Percentiles rank a stretch among this genome's conserved stretches.
Evolutionary conservation across 2,329 filamentous ascomycete species (phyloP).

Genomic region (Biscogniauxia sp.): DNA sequence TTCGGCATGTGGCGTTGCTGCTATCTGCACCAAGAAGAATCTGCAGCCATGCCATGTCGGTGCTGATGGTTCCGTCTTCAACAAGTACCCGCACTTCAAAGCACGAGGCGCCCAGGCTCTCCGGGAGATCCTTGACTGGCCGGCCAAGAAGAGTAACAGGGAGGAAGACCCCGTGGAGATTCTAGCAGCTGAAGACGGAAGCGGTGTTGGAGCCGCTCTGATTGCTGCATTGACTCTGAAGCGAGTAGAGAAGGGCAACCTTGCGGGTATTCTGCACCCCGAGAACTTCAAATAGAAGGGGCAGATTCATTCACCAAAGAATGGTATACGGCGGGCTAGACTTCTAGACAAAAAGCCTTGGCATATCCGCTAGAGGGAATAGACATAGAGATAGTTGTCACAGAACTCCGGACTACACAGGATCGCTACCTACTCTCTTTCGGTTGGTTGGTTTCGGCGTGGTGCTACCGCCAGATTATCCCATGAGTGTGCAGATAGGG

Average conservation of each 20-base stretch:
- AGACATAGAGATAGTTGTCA: slow-evolving; percentile 25
- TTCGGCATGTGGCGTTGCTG: slow-evolving; percentile 90
- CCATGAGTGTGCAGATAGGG: slow-evolving; percentile 72
- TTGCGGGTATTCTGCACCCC: slow-evolving; percentile 62
- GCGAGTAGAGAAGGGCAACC: slow-evolving; percentile 60
- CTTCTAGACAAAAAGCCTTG: slow-evolving; percentile 8
- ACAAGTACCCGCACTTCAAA: slow-evolving; percentile 99
- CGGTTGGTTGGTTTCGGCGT: slow-evolving; percentile 1
- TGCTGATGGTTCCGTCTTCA: slow-evolving; percentile 96
- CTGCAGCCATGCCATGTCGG: slow-evolving; percentile 89
- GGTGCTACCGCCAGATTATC: slow-evolving; percentile 38
- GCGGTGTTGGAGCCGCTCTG: slow-evolving; percentile 92
- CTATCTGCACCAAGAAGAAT: slow-evolving; percentile 95
- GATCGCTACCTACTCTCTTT: slow-evolving; percentile 6
- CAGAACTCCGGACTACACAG: slow-evolving; percentile 9
- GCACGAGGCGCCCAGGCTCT: slow-evolving; percentile 83
- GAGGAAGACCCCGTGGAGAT: slow-evolving; percentile 87
- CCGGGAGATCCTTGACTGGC: slow-evolving; percentile 94
- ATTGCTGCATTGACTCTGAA: slow-evolving; percentile 76
- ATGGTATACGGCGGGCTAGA: slow-evolving; percentile 8
- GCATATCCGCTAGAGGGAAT: slow-evolving; percentile 19
- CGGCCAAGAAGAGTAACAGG: slow-evolving; percentile 63
- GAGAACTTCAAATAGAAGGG: slow-evolving; percentile 55
- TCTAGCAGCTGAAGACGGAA: slow-evolving; percentile 88
- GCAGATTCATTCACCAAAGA: slow-evolving; percentile 3